A percentile compares a stretch with the other conserved stretches of the same genome.
Evolutionary conservation across 2,329 filamentous ascomycete genomes (phyloP).

Genomic region (Aspergillus luchuensis): DNA sequence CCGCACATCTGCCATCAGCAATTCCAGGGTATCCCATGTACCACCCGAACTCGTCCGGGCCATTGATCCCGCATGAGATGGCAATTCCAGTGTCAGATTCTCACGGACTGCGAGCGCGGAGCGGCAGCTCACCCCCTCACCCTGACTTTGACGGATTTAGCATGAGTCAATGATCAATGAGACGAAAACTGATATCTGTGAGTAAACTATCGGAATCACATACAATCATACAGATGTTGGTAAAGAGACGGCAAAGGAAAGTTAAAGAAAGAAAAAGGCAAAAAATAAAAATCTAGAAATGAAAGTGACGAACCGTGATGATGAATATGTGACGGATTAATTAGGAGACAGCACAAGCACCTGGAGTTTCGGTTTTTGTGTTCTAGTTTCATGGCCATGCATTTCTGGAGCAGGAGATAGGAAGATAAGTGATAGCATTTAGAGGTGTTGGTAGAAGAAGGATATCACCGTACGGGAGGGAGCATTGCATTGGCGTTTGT

Average conservation of each 20-base stretch:
- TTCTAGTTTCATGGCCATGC: background rate
- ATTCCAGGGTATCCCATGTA: conserved; percentile 24
- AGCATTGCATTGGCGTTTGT: background rate
- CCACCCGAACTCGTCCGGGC: conserved; percentile 33
- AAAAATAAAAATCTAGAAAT: background rate
- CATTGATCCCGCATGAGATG: conserved; percentile 29
- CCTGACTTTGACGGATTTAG: conserved; percentile 28
- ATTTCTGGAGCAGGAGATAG: background rate
- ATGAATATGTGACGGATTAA: background rate
- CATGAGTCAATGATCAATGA: conserved; percentile 16
- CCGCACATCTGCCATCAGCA: conserved; percentile 10
- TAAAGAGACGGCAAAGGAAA: background rate
- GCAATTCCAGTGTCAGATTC: conserved; percentile 21
- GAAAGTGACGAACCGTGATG: background rate
- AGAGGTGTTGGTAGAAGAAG: background rate
- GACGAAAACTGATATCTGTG: background rate
- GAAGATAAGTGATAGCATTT: background rate
- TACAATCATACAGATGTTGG: background rate
- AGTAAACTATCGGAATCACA: background rate
- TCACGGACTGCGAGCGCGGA: conserved; percentile 28
- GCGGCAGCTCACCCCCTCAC: conserved; percentile 36
- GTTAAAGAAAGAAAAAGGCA: background rate
- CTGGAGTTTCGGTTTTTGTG: background rate
- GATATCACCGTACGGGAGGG: background rate
- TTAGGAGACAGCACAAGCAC: background rate